Evolutionary conservation across 1,139 yeast species (phyloP), one percentile per base, ranked within the genome.

Genomic region (Geotrichum australiense): DNA sequence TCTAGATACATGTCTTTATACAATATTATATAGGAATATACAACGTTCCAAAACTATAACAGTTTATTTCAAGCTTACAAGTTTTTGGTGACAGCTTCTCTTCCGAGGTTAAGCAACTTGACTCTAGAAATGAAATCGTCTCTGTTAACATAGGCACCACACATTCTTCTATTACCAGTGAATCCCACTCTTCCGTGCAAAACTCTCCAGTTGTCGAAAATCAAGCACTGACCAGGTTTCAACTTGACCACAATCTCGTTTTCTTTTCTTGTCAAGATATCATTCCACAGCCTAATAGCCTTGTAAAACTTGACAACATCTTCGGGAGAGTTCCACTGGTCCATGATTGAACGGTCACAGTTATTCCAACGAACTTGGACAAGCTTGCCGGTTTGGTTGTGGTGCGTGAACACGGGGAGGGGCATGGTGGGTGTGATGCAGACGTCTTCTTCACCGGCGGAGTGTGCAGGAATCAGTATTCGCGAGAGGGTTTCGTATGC

Each of bases 131-230:
- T 63, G 56, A 77, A 81, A 55, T 80, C 89, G 54, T 80, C 89
- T 43, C 83, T 66, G 57, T 78, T 78, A 49, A 77, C 68, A 57
- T 80, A 81, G 1, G 86, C 87, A 7, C 91, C 91, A 56, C 89
- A 81, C 74, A 81, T 71, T 54, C 87, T 67, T 58, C 89, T 69
- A 54, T 73, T 70, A 1, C 89, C 89, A 2, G 80, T 74, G 50
- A 80, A 80, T 45, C 72, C 80, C 39, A 80, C 75, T 55, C 89
- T 70, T 21, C 83, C 79, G 56, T 81, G 91, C 61, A 81, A 68
- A 35, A 80, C 79, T 51, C 91, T 62, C 89, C 89, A 80, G 58
- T 81, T 81, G 56, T 81, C 87, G 56, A 81, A 80, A 38, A 81
- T 43, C 51, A 80, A 62, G 42, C 80, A 76, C 53, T 76, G 79